These are phyloP conservation scores for Mycena sp. DNA, from an alignment of 1,284 basidiomycete species.

Conservation along the genomic window DNA sequence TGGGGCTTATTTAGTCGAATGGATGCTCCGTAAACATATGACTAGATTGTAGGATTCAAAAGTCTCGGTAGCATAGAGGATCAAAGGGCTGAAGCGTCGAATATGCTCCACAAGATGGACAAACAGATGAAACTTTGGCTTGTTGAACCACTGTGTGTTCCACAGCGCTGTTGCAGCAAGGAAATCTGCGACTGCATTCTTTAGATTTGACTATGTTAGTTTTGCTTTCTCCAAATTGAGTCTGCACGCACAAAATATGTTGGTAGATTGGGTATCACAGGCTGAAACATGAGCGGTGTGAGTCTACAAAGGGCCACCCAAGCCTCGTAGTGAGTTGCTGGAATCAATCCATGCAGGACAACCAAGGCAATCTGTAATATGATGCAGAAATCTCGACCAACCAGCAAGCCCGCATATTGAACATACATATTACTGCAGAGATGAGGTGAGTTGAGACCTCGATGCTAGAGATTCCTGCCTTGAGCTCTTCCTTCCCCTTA, in stretches of 20 bases:
- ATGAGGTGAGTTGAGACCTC: too few relatives aligned
- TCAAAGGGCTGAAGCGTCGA: background rate
- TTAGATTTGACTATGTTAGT: background rate
- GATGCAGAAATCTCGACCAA: conserved; percentile 42
- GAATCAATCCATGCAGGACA: conserved; percentile 37
- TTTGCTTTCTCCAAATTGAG: background rate
- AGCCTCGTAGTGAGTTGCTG: conserved; percentile 22
- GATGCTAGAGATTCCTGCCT: conserved; percentile 37
- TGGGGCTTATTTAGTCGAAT: conserved; percentile 14
- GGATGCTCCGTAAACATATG: too few relatives aligned
- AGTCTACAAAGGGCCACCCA: conserved; percentile 37
- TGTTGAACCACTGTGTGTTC: conserved; percentile 22
- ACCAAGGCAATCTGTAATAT: conserved; percentile 40
- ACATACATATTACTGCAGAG: too few relatives aligned
- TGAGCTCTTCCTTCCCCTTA: conserved; percentile 19
- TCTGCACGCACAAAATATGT: background rate
- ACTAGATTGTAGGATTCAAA: conserved; percentile 10
- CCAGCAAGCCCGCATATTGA: too few relatives aligned
- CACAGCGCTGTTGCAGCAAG: background rate
- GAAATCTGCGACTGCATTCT: conserved; percentile 1
- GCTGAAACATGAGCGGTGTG: background rate
- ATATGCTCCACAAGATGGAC: background rate
- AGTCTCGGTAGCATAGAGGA: conserved; percentile 8
- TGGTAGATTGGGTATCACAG: background rate
- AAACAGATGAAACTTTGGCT: conserved; percentile 18